Conservation (phyloP, 208 protist species). For the Endotrypanum monterogeii region DNA sequence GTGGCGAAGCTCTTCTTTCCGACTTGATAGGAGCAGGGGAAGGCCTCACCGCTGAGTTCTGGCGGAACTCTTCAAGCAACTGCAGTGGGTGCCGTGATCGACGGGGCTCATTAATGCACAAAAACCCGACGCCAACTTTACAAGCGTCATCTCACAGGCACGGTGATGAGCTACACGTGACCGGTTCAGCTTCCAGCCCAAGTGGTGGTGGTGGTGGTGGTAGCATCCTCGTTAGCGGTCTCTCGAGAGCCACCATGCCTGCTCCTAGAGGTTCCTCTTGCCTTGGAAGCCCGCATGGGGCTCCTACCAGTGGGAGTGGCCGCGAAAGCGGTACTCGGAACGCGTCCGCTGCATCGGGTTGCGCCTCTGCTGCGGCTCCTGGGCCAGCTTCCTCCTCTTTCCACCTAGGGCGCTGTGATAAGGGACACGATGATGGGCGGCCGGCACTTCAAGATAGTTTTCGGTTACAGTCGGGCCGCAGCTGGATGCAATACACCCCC, state of each 20-base stretch:
- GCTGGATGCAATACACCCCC: slow-evolving; percentile 36
- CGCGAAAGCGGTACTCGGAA: slow-evolving; percentile 7
- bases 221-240: not conserved
- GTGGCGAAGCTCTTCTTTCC: not conserved
- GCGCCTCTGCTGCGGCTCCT: not conserved
- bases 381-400: not conserved
- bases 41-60: slow-evolving; percentile 9
- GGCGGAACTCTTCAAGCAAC: not conserved
- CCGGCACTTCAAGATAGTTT: slow-evolving; percentile 22
- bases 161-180: not conserved
- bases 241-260: slow-evolving; percentile 1
- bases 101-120: not conserved
- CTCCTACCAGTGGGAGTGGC: not conserved
- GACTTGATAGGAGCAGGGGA: not conserved
- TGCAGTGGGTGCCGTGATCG: not conserved
- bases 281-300: slow-evolving; percentile 7
- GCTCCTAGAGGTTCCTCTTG: slow-evolving; percentile 11
- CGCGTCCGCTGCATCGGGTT: not conserved
- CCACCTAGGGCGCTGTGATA: not conserved
- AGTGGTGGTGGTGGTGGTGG: not conserved
- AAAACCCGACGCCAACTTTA: not conserved
- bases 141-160: not conserved
- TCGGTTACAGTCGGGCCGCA: slow-evolving; percentile 23
- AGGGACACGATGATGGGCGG: not conserved
- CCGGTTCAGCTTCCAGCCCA: not conserved